Evolutionary conservation across 495 filamentous ascomycete species (phyloP).

Genomic region (Neurospora sp.): DNA sequence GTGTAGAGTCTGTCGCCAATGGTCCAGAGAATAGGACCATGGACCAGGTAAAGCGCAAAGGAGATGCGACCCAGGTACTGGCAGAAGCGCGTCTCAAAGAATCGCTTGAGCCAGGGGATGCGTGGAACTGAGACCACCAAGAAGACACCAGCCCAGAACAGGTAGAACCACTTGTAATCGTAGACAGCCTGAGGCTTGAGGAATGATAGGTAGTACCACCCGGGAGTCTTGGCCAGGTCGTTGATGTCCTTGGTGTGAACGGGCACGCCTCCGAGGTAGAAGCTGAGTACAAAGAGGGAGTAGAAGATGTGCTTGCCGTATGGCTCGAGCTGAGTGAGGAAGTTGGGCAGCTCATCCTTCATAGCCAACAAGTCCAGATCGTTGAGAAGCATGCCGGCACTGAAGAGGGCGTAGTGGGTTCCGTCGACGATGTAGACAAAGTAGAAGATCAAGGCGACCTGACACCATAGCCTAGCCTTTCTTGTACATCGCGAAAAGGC

Average conservation of each 20-base stretch:
- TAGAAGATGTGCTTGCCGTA: constrained; percentile 36
- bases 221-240: constrained; percentile 24
- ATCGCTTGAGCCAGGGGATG: constrained; percentile 33
- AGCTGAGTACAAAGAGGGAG: constrained; percentile 30
- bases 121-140: constrained; percentile 43
- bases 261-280: constrained; percentile 38
- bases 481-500: constrained; percentile 26
- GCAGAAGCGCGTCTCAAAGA: constrained; percentile 48
- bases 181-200: constrained; percentile 42
- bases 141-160: constrained; percentile 42
- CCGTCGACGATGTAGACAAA: constrained; percentile 40
- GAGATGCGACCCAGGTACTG: constrained; percentile 57
- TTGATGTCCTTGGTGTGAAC: constrained; percentile 23
- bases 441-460: constrained; percentile 25
- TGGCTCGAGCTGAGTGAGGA: constrained; percentile 24
- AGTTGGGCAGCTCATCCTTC: constrained; percentile 29
- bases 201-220: constrained; percentile 36
- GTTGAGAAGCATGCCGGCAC: constrained; percentile 36
- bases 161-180: constrained; percentile 39
- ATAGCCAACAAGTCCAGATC: constrained; percentile 36
- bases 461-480: constrained; percentile 23
- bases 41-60: constrained; percentile 55
- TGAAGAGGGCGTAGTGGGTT: constrained; percentile 32
- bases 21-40: constrained; percentile 45
- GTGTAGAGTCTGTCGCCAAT: constrained; percentile 38